Conservation (phyloP, 2,329 filamentous ascomycete genomes). For the Fusarium sp. region DNA sequence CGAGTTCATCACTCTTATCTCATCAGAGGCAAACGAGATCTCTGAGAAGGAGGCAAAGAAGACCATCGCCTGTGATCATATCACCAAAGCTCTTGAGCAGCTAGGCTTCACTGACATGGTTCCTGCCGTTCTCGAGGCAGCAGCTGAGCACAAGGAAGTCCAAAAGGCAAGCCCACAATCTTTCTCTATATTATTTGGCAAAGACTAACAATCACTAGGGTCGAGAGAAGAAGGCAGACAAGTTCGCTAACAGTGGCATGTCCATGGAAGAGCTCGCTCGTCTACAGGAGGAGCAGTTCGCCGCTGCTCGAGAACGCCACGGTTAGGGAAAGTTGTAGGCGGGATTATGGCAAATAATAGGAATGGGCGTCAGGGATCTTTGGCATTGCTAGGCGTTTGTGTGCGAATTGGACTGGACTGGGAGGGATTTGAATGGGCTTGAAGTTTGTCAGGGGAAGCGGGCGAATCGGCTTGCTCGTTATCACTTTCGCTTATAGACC, state of each 20-base stretch:
- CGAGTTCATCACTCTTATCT: constrained; percentile 98
- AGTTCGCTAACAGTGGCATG: constrained; percentile 94
- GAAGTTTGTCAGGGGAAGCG: constrained; percentile 31
- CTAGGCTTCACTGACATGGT: constrained; percentile 95
- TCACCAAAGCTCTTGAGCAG: constrained; percentile 92
- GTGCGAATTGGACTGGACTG: constrained; percentile 38
- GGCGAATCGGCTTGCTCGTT: constrained; percentile 31
- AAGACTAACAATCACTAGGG: constrained; percentile 70
- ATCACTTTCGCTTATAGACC: constrained; percentile 45
- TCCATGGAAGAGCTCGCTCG: constrained; percentile 89
- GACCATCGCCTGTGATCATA: constrained; percentile 98
- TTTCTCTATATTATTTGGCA: constrained; percentile 35
- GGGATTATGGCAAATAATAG: not conserved
- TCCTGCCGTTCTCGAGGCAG: constrained; percentile 85
- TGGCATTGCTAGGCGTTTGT: constrained; percentile 54
- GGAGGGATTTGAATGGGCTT: constrained; percentile 26
- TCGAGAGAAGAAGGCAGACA: constrained; percentile 96
- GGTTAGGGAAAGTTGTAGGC: constrained; percentile 34
- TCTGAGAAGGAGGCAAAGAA: constrained; percentile 99
- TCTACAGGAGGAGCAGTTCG: constrained; percentile 92
- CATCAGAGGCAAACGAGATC: constrained; percentile 99
- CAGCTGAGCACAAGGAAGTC: constrained; percentile 90
- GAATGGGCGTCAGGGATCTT: constrained; percentile 43
- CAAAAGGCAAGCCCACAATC: constrained; percentile 76
- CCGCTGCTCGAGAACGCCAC: constrained; percentile 69